These are phyloP conservation scores for Dianthus caryophyllus DNA, from an alignment of 148 eudicot species.

Conservation along the genomic window DNA sequence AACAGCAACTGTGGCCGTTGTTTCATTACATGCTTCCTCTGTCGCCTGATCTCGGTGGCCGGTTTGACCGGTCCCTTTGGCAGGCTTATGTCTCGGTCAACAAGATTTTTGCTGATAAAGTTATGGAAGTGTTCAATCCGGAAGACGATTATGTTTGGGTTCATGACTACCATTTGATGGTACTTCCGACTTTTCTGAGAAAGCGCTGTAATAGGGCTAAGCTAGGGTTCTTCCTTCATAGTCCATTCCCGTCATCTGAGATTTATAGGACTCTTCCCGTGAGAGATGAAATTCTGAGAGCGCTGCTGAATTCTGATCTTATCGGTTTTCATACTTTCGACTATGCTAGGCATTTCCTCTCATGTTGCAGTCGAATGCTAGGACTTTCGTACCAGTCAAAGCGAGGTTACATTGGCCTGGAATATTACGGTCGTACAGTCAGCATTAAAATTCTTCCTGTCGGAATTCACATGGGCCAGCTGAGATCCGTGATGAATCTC, in stretches of 20 bases:
- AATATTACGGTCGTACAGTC: slow-evolving; percentile 25
- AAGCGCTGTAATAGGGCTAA: slow-evolving; percentile 63
- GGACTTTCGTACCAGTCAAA: slow-evolving; percentile 75
- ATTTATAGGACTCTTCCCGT: slow-evolving; percentile 74
- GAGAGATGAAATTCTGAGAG: slow-evolving; percentile 66
- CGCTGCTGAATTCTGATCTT: slow-evolving; percentile 71
- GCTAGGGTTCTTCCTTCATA: slow-evolving; percentile 81
- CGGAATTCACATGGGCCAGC: no score
- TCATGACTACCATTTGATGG: slow-evolving; percentile 83
- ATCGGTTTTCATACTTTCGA: slow-evolving; percentile 84
- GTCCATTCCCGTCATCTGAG: slow-evolving; percentile 87
- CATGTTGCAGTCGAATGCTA: slow-evolving; percentile 82
- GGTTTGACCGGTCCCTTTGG: slow-evolving; percentile 75
- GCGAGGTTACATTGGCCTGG: slow-evolving; percentile 73
- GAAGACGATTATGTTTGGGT: slow-evolving; percentile 87
- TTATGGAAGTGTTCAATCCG: slow-evolving; percentile 71
- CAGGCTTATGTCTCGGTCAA: slow-evolving; percentile 82
- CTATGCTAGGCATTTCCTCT: slow-evolving; percentile 83
- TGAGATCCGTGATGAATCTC: no score
- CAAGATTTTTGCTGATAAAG: slow-evolving; percentile 84
- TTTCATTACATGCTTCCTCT: slow-evolving; percentile 92
- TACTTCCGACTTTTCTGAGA: slow-evolving; percentile 67
- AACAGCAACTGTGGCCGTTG: slow-evolving; percentile 82
- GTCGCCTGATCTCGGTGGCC: slow-evolving; percentile 78
- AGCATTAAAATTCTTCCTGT: no score